phyloP scores from a whole-genome alignment of 2,329 filamentous ascomycete species.

The Corynespora cassiicola region DNA sequence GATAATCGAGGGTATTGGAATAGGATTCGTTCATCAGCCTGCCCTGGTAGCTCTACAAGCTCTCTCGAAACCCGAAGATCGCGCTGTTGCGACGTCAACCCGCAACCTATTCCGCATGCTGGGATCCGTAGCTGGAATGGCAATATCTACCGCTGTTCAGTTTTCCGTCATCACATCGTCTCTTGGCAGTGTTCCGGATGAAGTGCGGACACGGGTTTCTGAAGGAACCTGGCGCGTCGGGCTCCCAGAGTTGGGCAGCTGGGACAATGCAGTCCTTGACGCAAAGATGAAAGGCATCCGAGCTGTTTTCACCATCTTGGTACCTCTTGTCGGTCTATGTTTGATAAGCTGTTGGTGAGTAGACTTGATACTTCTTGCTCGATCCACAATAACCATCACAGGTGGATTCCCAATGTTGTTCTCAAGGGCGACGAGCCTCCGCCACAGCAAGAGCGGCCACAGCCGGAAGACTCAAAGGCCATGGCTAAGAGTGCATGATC shows the following conservation, averaged over 20 bases:
- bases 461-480: no score
- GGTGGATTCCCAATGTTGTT: no score
- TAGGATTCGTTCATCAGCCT: slow-evolving; percentile 35
- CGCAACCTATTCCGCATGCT: slow-evolving; percentile 35
- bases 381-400: no score
- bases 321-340: slow-evolving; percentile 38
- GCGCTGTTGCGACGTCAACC: slow-evolving; percentile 34
- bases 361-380: no score
- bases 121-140: slow-evolving; percentile 28
- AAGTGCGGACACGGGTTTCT: slow-evolving; percentile 16
- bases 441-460: no score
- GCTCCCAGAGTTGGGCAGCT: slow-evolving; percentile 8
- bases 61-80: slow-evolving; percentile 21
- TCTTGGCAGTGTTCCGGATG: no score
- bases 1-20: slow-evolving; percentile 31
- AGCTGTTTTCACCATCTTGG: slow-evolving; percentile 27
- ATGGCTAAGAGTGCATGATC: no score
- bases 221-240: slow-evolving; percentile 21
- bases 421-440: no score
- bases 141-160: slow-evolving; percentile 14
- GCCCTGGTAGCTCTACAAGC: slow-evolving; percentile 36
- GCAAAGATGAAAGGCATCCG: slow-evolving; percentile 29
- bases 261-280: slow-evolving; percentile 21
- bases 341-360: no score
- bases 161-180: slow-evolving; percentile 17